A percentile compares a stretch with the other conserved stretches of the same genome.
phyloP scores from a whole-genome alignment of 202 grass and related monocot genomes.

The Zoysia matrella region DNA sequence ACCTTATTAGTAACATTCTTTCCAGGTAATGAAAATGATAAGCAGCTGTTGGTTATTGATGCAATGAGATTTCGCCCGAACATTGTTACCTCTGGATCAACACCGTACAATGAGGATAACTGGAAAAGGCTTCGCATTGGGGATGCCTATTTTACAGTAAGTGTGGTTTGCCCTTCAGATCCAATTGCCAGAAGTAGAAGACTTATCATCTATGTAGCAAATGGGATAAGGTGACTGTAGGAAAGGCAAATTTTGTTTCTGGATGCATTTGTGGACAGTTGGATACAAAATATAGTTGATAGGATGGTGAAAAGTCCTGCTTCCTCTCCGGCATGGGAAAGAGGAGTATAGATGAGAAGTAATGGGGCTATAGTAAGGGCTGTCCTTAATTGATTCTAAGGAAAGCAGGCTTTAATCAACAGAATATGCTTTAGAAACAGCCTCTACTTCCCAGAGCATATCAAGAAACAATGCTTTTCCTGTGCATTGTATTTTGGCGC shows the following conservation, averaged over 20 bases:
- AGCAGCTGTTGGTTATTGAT: slow-evolving; percentile 53
- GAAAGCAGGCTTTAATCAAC: not conserved
- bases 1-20: slow-evolving; percentile 1
- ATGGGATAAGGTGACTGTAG: not conserved
- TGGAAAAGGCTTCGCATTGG: slow-evolving; percentile 86
- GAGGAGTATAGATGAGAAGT: slow-evolving; percentile 5
- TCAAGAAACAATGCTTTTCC: not conserved
- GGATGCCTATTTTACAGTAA: slow-evolving; percentile 79
- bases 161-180: slow-evolving; percentile 10
- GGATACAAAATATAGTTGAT: not conserved
- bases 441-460: not conserved
- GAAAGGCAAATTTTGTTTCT: not conserved
- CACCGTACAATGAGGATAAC: slow-evolving; percentile 76
- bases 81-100: slow-evolving; percentile 82
- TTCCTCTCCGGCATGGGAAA: not conserved
- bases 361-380: not conserved
- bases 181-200: slow-evolving; percentile 12
- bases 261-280: not conserved
- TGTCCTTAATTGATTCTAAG: not conserved
- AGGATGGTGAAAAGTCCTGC: not conserved
- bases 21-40: slow-evolving; percentile 44
- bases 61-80: slow-evolving; percentile 86
- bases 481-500: not conserved
- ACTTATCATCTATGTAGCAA: not conserved
- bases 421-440: not conserved